Evolutionary conservation across 1,284 basidiomycete genomes (phyloP).

Genomic region (Trichosporon sp.): DNA sequence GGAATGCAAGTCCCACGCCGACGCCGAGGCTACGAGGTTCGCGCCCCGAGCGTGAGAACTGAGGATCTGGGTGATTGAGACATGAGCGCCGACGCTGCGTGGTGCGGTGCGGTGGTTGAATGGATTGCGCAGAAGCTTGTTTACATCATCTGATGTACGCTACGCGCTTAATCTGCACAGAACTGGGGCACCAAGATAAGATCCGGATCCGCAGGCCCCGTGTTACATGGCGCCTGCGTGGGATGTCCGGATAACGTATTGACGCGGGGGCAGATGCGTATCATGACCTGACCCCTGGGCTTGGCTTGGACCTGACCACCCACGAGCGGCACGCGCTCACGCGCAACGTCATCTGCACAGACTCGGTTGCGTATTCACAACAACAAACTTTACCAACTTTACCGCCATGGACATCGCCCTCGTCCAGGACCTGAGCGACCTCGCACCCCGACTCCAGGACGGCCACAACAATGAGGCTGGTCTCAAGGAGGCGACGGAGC

Average conservation of each 20-base stretch:
- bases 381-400: neutral
- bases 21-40: no score
- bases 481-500: neutral
- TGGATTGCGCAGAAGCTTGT: neutral
- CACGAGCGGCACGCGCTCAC: no score
- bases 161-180: neutral
- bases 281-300: neutral
- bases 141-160: neutral
- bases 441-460: neutral
- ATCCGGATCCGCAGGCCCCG: neutral
- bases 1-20: no score
- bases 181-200: constrained; percentile 1
- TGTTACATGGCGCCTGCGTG: neutral
- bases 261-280: neutral
- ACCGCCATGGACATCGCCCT: neutral
- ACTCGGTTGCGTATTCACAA: neutral
- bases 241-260: neutral
- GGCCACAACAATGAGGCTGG: constrained; percentile 1
- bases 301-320: neutral
- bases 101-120: no score
- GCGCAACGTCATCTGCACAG: neutral
- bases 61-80: no score
- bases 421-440: constrained; percentile 4
- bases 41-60: no score
- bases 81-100: no score